Evolutionary conservation across 129 eudicot genomes (phyloP).

Genomic region (Logfia minima): DNA sequence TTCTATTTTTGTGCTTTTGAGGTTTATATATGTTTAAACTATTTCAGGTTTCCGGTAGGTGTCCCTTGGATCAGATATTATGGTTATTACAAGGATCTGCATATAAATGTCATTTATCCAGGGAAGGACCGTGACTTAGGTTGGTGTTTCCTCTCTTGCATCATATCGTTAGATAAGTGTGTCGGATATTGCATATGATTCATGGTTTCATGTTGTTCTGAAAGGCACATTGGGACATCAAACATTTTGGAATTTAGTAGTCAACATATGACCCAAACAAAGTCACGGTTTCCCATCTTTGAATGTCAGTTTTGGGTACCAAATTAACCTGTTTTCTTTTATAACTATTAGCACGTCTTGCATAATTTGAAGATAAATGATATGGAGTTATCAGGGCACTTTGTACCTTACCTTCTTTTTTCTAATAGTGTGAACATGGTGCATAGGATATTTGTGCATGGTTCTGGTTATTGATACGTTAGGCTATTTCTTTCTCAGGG

Average conservation of each 20-base stretch:
- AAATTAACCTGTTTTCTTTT: background rate
- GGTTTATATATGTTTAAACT: background rate
- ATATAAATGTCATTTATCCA: conserved; percentile 59
- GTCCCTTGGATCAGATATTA: conserved; percentile 72
- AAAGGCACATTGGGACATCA: background rate
- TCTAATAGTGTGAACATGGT: background rate
- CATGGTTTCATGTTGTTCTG: conserved; percentile 2
- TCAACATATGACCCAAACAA: conserved; percentile 16
- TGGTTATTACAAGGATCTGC: conserved; percentile 53
- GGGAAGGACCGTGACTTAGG: conserved; percentile 70
- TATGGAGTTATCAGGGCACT: background rate
- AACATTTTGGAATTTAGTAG: conserved; percentile 1
- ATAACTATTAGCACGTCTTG: background rate
- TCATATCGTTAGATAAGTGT: background rate
- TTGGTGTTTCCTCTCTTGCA: conserved; percentile 24
- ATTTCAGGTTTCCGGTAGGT: conserved; percentile 64
- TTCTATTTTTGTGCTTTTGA: background rate
- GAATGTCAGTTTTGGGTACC: background rate
- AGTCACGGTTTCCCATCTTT: background rate
- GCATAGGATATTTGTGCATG: background rate
- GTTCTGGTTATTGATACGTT: conserved; percentile 12
- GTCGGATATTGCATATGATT: background rate
- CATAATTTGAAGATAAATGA: conserved; percentile 2
- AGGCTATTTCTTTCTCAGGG: conserved; percentile 45
- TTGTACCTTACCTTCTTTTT: conserved; percentile 5